Evolutionary conservation across 2,329 filamentous ascomycete genomes (phyloP), one percentile per base, ranked within the genome.

Genomic region (Penicillium hesseltinei): DNA sequence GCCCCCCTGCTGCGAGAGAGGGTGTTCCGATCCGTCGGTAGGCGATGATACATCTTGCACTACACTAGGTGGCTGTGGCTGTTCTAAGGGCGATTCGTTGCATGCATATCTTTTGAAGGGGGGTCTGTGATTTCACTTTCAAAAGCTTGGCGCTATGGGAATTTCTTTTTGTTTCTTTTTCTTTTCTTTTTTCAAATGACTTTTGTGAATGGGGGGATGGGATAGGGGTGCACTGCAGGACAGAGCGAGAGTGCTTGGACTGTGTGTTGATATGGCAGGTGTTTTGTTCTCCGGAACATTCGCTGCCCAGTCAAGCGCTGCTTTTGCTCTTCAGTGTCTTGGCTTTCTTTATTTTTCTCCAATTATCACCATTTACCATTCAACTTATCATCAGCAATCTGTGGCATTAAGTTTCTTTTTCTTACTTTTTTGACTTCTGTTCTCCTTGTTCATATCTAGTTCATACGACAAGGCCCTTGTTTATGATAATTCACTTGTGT

Each of bases 21-120:
- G 82, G 80, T 42, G 86, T 89, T 58, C 86, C 87, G 21, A 88
- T 89, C 68, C 82, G 85, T 65, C 81, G 83, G 81, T 88, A 47
- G 35, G 29, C 15, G 78, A 59, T 38, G 15, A 71, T 15, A 29
- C 45, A 54, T 39, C 51, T 43, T 45, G 44, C 25, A 47, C 46
- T 52, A 44, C 44, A 35, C 29, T 33, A 13, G 44, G 47, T 62
- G 44, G 43, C 61, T 51, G 51, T 56, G 49, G 39, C 17, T 43
- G 31, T 52, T 23, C 21, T 39, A 48, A 53, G 43, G 49, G 35
- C 21, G 27, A 48, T 57, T 57, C 15, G 45, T 63, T 61, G 56
- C 56, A 59, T 59, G 56, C 56, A 50, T 61, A 43, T 40, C 47
- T 57, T 61, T 54, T 57, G 43, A 53, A 47, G 38, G 29, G 29